These are phyloP conservation scores for Trametes coccinea DNA, from an alignment of 768 basidiomycete species.

Conservation along the genomic window DNA sequence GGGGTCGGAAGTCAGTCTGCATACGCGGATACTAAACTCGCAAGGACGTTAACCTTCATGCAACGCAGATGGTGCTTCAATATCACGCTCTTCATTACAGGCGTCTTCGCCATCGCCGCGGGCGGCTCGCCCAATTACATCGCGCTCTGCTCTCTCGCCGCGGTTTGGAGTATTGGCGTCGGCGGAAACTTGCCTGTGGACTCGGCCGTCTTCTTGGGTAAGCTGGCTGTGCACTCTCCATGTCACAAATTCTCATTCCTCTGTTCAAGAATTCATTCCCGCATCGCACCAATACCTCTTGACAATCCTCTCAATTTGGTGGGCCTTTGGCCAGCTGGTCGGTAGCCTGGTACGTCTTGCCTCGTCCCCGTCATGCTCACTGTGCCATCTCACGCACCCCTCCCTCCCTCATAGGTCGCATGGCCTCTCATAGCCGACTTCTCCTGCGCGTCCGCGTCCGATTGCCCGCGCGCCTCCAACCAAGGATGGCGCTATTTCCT, in stretches of 20 bases:
- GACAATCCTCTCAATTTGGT: slow-evolving; percentile 76
- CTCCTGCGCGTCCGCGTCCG: slow-evolving; percentile 49
- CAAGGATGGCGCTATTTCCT: slow-evolving; percentile 77
- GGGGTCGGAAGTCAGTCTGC: slow-evolving; percentile 58
- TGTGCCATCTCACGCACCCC: neutral
- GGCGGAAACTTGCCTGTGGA: slow-evolving; percentile 78
- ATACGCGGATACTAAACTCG: neutral
- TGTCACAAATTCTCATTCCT: neutral
- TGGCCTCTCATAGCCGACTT: slow-evolving; percentile 75
- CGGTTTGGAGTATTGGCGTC: slow-evolving; percentile 66
- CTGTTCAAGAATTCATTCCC: slow-evolving; percentile 60
- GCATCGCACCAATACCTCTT: slow-evolving; percentile 74
- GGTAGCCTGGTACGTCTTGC: slow-evolving; percentile 45
- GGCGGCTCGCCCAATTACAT: slow-evolving; percentile 59
- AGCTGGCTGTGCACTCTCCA: slow-evolving; percentile 15
- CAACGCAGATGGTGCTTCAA: slow-evolving; percentile 59
- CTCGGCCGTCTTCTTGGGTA: slow-evolving; percentile 73
- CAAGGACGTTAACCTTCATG: neutral
- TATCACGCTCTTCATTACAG: slow-evolving; percentile 65
- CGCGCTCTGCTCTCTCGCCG: slow-evolving; percentile 50
- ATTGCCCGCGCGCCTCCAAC: slow-evolving; percentile 53
- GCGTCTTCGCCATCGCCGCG: slow-evolving; percentile 62
- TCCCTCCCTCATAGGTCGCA: slow-evolving; percentile 46
- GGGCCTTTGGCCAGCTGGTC: slow-evolving; percentile 74
- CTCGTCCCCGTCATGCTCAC: neutral